Evolutionary conservation across 441 rosid species (phyloP), one percentile per base, ranked within the genome.

Genomic region (Populus tomentosa): DNA sequence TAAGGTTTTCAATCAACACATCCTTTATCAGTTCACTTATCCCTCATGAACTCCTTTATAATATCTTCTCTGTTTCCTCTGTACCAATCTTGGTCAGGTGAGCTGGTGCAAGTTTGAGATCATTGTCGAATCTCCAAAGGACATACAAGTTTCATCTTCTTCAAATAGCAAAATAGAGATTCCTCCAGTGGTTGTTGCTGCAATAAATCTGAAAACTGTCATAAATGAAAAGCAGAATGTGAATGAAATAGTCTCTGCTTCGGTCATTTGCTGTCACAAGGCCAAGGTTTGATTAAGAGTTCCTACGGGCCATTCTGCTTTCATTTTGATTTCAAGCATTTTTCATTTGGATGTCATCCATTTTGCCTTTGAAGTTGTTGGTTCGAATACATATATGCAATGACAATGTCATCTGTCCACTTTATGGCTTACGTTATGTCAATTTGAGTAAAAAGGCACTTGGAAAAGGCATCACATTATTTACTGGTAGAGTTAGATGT

Each of bases 81-180:
- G 56, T 76, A 77, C 76, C 80, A 71, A 74, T 76, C 74, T 80
- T 83, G 75, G 8, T 73, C 85, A 94, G 99, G 94, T 94, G 81
- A 96, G 99, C 87, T 94, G 97, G 99, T 96, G 99, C 90, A 94
- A 90, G 84, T 92, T 90, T 88, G 99, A 96, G 88, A 81, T 96
- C 68, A 80, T 73, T 80, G 87, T 91, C 78, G 92, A 90, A 77
- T 87, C 86, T 77, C 88, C 97, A 30, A 96, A 91, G 86, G 90
- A 82, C 78, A 88, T 94, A 79, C 70, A 56, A 42, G 85, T 85
- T 72, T 82, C 90, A 74, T 79, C 90, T 69, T 82, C 94, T 71
- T 84, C 93, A 33, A 88, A 83, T 83, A 84, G 69, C 50, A 79
- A 80, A 61, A 42, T 69, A 28, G 95, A 89, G 84, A 88, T 88